Evolutionary conservation across 2,329 filamentous ascomycete species (phyloP), one percentile per base, ranked within the genome.

Genomic region (Aspergillus piperis): DNA sequence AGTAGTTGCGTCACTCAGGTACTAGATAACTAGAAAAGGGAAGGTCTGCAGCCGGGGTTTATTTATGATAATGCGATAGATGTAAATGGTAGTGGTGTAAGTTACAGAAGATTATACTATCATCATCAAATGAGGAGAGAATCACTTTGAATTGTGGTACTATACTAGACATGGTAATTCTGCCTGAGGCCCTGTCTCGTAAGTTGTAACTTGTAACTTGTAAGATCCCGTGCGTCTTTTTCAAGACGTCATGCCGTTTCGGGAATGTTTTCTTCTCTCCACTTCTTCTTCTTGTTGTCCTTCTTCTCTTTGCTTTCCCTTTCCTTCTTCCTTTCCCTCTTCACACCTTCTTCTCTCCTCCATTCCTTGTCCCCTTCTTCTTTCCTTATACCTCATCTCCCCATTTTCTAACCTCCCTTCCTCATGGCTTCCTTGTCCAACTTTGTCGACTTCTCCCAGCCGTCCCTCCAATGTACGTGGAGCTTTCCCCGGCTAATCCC

Each of bases 401-500:
- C 5, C 27, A 30, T 36, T 11, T 36, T 60, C 48, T 54, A 39
- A 44, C 42, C 54, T 55, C 47, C 30, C 51, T 47, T 42, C 48
- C 44, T 48, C 57, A 78, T 78, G 76, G 65, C 74, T 23, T 68
- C 66, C 52, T 64, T 78, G 19, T 66, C 70, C 11, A 68, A 78
- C 58, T 76, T 76, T 56, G 79, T 91, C 66, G 86, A 92, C 74
- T 82, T 91, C 59, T 80, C 81, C 75, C 86, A 91, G 79, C 82
- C 80, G 75, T 89, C 87, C 76, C 77, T 92, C 59, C 80, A 85
- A 63, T 76, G 90, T 92, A 83, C 62, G 86, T 70, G 10, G 41
- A 51, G 27, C 49, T 11, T 53, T 50, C 52, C 39, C 47, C 53
- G 54, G 17, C 47, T 23, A 53, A 53, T 51, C 27, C 54, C 50